Percentiles rank a stretch among this genome's conserved stretches.
phyloP scores from a whole-genome alignment of 1,284 basidiomycete genomes.

The Xanthoconium separans region DNA sequence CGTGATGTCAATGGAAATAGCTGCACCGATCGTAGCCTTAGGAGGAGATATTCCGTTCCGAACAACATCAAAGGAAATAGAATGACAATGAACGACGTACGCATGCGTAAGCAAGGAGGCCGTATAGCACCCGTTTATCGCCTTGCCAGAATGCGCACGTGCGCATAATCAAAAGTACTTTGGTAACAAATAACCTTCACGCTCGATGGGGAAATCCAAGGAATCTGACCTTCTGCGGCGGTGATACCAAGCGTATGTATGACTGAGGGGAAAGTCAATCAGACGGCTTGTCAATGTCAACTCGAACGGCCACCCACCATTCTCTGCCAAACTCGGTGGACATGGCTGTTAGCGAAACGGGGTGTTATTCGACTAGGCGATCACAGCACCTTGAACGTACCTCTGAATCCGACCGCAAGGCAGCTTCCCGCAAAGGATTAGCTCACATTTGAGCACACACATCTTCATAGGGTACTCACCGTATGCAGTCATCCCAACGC shows the following conservation, averaged over 20 bases:
- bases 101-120: slow-evolving; percentile 4
- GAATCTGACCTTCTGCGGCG: slow-evolving; percentile 13
- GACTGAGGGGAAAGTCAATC: slow-evolving; percentile 3
- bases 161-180: slow-evolving; percentile 20
- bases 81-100: not conserved
- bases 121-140: slow-evolving; percentile 14
- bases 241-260: slow-evolving; percentile 15
- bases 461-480: slow-evolving; percentile 4
- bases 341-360: not conserved
- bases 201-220: not conserved
- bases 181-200: not conserved
- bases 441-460: not conserved
- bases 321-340: not conserved
- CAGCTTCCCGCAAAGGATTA: slow-evolving; percentile 1
- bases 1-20: not conserved
- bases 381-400: not conserved
- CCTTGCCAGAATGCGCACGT: slow-evolving; percentile 23
- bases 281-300: not conserved
- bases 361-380: not conserved
- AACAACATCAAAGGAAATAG: not conserved
- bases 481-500: slow-evolving; percentile 13
- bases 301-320: slow-evolving; percentile 3
- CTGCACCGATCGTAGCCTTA: slow-evolving; percentile 1
- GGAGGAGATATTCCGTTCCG: not conserved
- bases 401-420: slow-evolving; percentile 5